Percentiles rank a stretch among this genome's conserved stretches.
Evolutionary conservation across 2,329 filamentous ascomycete species (phyloP).

Genomic region (Teratosphaeria epicoccoides): DNA sequence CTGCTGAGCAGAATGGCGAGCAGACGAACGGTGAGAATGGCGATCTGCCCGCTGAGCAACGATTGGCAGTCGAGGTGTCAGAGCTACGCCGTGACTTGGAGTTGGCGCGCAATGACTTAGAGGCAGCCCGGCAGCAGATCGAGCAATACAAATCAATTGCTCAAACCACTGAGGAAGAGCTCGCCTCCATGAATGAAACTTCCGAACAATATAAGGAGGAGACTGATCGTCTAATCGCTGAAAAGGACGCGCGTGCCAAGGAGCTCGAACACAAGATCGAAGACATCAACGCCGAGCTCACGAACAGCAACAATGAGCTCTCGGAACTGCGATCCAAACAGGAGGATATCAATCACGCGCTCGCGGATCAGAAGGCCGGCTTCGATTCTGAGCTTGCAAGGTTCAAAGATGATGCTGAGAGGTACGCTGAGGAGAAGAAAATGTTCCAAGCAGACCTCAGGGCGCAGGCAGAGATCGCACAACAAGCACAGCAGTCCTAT

Average conservation of each 20-base stretch:
- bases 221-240: conserved; percentile 61
- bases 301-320: conserved; percentile 70
- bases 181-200: conserved; percentile 66
- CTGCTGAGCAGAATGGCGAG: conserved; percentile 25
- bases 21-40: conserved; percentile 23
- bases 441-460: conserved; percentile 87
- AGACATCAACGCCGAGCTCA: conserved; percentile 72
- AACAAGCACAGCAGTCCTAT: conserved; percentile 88
- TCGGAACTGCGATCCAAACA: conserved; percentile 70
- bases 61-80: conserved; percentile 70
- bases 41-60: conserved; percentile 56
- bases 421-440: conserved; percentile 66
- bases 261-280: conserved; percentile 76
- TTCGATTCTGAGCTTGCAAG: conserved; percentile 70
- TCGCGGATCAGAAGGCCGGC: conserved; percentile 71
- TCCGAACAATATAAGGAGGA: conserved; percentile 84
- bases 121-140: conserved; percentile 67
- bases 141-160: conserved; percentile 85
- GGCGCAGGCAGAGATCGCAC: conserved; percentile 84
- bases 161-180: conserved; percentile 75
- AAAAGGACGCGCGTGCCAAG: conserved; percentile 69
- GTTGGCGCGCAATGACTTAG: conserved; percentile 66
- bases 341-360: conserved; percentile 57
- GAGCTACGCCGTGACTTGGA: conserved; percentile 84
- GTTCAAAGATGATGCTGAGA: conserved; percentile 73